Evolutionary conservation across 2,329 filamentous ascomycete genomes (phyloP).

Genomic region (Talaromyces atroroseus): DNA sequence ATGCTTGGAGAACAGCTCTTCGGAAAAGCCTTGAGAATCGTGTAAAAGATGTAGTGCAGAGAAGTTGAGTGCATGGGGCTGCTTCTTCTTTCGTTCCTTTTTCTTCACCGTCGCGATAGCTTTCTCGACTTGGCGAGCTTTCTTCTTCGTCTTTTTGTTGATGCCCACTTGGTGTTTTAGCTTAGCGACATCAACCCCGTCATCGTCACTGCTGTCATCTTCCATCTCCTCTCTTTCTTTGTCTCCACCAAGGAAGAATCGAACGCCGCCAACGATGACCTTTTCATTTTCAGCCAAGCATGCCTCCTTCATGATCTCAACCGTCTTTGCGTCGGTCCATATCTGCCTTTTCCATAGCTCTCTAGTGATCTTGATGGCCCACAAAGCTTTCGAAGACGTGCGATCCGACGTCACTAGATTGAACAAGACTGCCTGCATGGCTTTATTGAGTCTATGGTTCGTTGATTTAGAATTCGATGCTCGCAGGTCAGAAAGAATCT

Average conservation of each 20-base stretch:
- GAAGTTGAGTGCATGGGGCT: conserved; percentile 87
- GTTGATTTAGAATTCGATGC: conserved; percentile 79
- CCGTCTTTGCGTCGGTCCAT: conserved; percentile 89
- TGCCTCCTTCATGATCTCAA: conserved; percentile 98
- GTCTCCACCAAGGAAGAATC: conserved; percentile 94
- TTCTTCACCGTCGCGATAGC: conserved; percentile 77
- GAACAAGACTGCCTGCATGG: conserved; percentile 87
- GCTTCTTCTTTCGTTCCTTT: conserved; percentile 79
- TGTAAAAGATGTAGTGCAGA: conserved; percentile 90
- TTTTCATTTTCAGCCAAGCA: conserved; percentile 87
- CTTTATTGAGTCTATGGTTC: conserved; percentile 89
- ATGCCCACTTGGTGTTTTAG: conserved; percentile 80
- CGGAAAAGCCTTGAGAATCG: conserved; percentile 90
- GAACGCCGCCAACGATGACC: conserved; percentile 76
- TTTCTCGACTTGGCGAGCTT: conserved; percentile 69
- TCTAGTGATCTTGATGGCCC: conserved; percentile 91
- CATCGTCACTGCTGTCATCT: conserved; percentile 79
- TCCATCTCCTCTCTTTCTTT: conserved; percentile 91
- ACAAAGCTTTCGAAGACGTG: conserved; percentile 78
- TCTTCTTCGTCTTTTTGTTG: conserved; percentile 95
- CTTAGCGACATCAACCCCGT: conserved; percentile 68
- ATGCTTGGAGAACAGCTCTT: conserved; percentile 84
- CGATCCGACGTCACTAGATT: conserved; percentile 85
- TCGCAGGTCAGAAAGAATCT: conserved; percentile 86
- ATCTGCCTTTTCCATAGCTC: conserved; percentile 96